Base-by-base conservation (phyloP, 208 protist species). In the Acanthamoeba sp. region DNA sequence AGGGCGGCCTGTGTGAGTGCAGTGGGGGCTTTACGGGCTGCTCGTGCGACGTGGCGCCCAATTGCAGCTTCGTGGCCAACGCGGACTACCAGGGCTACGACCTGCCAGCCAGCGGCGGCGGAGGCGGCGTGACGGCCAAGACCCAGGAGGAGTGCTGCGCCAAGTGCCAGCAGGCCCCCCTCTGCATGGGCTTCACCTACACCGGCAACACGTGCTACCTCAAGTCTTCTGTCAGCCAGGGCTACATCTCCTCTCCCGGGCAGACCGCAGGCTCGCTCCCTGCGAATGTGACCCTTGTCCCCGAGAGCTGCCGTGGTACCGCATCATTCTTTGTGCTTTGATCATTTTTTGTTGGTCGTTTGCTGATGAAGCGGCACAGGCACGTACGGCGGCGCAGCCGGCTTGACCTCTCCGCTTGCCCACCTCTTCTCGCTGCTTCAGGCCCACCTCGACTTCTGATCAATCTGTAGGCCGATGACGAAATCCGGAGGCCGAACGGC, bases 1-100 rank as follows among this genome's bases (percentile, higher is more conserved):
- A 91, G 85, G 62, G 38, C 40, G 85, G 85, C 85, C 22, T 73
- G 29, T 91, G 85, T 34, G 85, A 91, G 85, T 91, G 85, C 57
- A 64, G 62, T 10, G 38, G 16, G 22, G 85, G 85, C 1, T 91
- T 91, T n/a, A 73, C 85, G 34, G 85, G 85, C 57, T 91, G 85
- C 32, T 42, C 52, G 22, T 91, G 85, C 85, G 85, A 91, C 36
- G n/a, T 91, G n/a, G 57, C 85, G 36, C 85, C 85, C 32, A 91
- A 91, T 55, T 91, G 85, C 55, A 91, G 45, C 40, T 38, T 91
- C 14, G 38, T 71, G 22, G 62, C 52, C 55, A 40, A 91, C 42
- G 5, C 85, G 10, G 45, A 91, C 62, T 73, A 48, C 57, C 7
- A 20, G 34, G 85, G 85, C 85, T 66, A 45, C 85, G 85, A 91